Conservation (phyloP, 2,329 filamentous ascomycete genomes). For the Lecanicillium sp. region DNA sequence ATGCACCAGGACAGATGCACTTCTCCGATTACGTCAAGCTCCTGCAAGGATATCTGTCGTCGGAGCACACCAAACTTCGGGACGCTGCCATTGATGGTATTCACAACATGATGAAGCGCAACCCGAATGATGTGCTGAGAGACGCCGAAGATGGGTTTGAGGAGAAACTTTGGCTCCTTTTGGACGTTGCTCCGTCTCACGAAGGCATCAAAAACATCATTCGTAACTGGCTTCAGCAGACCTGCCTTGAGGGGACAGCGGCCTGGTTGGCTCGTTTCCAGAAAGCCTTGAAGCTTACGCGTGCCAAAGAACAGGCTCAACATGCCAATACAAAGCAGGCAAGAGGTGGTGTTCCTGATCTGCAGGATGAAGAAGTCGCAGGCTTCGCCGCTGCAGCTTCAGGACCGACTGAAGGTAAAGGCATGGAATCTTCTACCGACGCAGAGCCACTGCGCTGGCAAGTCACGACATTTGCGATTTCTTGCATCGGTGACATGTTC, state of each 20-base stretch:
- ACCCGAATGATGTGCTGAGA: slow-evolving; percentile 73
- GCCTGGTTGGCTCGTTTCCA: slow-evolving; percentile 89
- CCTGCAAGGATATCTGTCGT: slow-evolving; percentile 70
- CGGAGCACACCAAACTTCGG: slow-evolving; percentile 59
- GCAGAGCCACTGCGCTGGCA: slow-evolving; percentile 94
- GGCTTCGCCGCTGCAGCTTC: slow-evolving; percentile 78
- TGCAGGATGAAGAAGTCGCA: slow-evolving; percentile 93
- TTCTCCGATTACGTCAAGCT: slow-evolving; percentile 76
- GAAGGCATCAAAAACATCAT: slow-evolving; percentile 80
- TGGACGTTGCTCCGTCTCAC: slow-evolving; percentile 71
- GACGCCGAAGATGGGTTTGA: slow-evolving; percentile 74
- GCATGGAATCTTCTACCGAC: slow-evolving; percentile 43
- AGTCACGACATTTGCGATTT: slow-evolving; percentile 88
- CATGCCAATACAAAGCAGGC: slow-evolving; percentile 35
- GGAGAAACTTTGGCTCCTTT: slow-evolving; percentile 82
- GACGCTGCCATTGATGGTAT: slow-evolving; percentile 81
- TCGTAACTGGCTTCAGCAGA: slow-evolving; percentile 88
- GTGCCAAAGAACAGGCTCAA: slow-evolving; percentile 54
- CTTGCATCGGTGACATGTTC: slow-evolving; percentile 78
- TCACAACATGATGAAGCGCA: slow-evolving; percentile 90
- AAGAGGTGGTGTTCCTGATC: slow-evolving; percentile 55
- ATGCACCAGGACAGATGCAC: slow-evolving; percentile 80
- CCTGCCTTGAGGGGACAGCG: slow-evolving; percentile 68
- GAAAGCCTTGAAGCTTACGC: slow-evolving; percentile 79
- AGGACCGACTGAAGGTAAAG: slow-evolving; percentile 49